These are phyloP conservation scores for Fusarium globosum DNA, from an alignment of 2,329 filamentous ascomycete species.

Conservation along the genomic window DNA sequence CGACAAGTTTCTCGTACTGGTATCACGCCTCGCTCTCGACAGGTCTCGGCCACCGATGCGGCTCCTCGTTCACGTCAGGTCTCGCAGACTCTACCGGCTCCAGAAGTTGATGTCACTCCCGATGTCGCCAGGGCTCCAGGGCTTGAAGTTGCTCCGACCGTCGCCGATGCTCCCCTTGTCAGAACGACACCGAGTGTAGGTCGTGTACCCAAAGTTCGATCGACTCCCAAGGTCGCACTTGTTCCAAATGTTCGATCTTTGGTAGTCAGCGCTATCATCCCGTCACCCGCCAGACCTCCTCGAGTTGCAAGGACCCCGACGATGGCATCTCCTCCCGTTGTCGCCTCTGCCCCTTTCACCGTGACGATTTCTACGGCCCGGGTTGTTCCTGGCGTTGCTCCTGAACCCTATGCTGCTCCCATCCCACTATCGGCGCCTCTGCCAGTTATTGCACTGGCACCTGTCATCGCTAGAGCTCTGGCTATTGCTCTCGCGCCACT, in stretches of 20 bases:
- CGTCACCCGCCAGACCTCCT: neutral
- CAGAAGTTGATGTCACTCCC: slow-evolving; percentile 1
- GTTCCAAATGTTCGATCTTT: slow-evolving; percentile 1
- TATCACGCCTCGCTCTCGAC: slow-evolving; percentile 13
- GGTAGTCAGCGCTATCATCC: neutral
- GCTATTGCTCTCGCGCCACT: slow-evolving; percentile 8
- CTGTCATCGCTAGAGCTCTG: slow-evolving; percentile 20
- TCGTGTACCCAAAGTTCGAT: slow-evolving; percentile 10
- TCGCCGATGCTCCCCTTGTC: slow-evolving; percentile 5
- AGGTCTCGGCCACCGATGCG: slow-evolving; percentile 10
- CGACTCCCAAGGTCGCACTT: neutral
- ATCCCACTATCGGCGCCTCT: slow-evolving; percentile 21
- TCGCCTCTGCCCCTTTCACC: slow-evolving; percentile 3
- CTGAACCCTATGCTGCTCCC: slow-evolving; percentile 11
- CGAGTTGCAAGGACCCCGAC: neutral
- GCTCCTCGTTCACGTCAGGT: slow-evolving; percentile 31
- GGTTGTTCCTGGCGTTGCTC: slow-evolving; percentile 7
- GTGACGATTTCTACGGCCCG: neutral
- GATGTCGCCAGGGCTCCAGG: neutral
- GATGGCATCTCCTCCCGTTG: neutral
- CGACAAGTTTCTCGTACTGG: slow-evolving; percentile 27
- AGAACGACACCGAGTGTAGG: neutral
- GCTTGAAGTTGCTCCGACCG: neutral
- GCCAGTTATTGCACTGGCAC: slow-evolving; percentile 20
- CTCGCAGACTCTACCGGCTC: slow-evolving; percentile 22